Evolutionary conservation across 352 stramenopile genomes (phyloP).

Genomic region (Elongisporangium prolatum): DNA sequence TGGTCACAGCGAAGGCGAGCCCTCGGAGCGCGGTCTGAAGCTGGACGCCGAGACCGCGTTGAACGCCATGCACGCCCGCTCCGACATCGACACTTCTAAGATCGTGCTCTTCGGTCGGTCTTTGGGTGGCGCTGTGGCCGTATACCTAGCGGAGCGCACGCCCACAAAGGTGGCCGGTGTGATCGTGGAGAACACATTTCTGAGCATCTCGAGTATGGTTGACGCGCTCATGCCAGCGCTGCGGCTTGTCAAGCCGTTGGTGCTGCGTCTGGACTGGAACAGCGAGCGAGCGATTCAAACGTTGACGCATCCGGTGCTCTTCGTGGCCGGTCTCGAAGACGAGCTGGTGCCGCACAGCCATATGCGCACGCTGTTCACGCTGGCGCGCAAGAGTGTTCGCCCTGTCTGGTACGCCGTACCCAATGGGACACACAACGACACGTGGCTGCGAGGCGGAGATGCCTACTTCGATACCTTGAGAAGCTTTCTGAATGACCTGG

Average conservation of each 20-base stretch:
- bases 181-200: slow-evolving; percentile 94
- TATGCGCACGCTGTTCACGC: slow-evolving; percentile 77
- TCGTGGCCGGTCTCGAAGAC: slow-evolving; percentile 87
- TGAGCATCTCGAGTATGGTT: slow-evolving; percentile 92
- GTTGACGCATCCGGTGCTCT: slow-evolving; percentile 85
- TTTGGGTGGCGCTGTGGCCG: slow-evolving; percentile 89
- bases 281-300: slow-evolving; percentile 53
- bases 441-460: slow-evolving; percentile 86
- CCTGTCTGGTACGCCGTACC: slow-evolving; percentile 74
- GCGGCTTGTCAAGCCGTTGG: slow-evolving; percentile 83
- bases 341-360: slow-evolving; percentile 90
- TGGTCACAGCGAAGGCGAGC: slow-evolving; percentile 85
- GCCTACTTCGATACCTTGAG: slow-evolving; percentile 80
- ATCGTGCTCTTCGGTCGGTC: slow-evolving; percentile 91
- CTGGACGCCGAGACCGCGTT: slow-evolving; percentile 89
- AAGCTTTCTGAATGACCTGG: slow-evolving; percentile 56
- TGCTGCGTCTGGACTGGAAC: slow-evolving; percentile 91
- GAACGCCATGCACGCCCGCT: slow-evolving; percentile 61
- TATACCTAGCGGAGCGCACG: slow-evolving; percentile 85
- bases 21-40: slow-evolving; percentile 88
- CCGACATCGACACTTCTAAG: slow-evolving; percentile 82
- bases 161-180: slow-evolving; percentile 83
- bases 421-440: slow-evolving; percentile 94
- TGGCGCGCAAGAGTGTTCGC: slow-evolving; percentile 47
- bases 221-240: slow-evolving; percentile 91